A percentile compares a stretch with the other conserved stretches of the same genome.
phyloP scores from a whole-genome alignment of 1,139 yeast species.

The Pichia sp. region DNA sequence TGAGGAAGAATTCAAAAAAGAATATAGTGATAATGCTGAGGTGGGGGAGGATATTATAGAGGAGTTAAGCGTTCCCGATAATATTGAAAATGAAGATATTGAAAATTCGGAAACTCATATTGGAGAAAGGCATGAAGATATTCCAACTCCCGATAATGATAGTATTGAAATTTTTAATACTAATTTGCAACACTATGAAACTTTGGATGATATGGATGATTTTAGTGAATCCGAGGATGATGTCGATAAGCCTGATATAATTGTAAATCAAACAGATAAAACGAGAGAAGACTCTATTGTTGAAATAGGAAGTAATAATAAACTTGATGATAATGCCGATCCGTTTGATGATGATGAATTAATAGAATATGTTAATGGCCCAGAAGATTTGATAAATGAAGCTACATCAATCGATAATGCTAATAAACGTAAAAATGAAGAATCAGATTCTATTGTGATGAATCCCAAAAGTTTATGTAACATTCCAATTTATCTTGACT shows the following conservation, averaged over 20 bases:
- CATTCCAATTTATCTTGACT: conserved; percentile 25
- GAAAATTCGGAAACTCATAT: too few species aligned
- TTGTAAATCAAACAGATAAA: background rate
- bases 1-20: conserved; percentile 1
- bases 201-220: conserved; percentile 1
- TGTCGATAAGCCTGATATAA: conserved; percentile 1
- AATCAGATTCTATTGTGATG: background rate
- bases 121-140: too few species aligned
- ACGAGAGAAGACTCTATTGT: background rate
- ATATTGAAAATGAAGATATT: background rate
- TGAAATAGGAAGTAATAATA: background rate
- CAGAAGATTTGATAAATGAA: too few species aligned
- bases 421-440: background rate
- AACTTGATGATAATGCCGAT: background rate
- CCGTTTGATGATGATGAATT: conserved; percentile 8
- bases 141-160: too few species aligned
- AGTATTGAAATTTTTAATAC: too few species aligned
- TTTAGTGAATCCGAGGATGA: conserved; percentile 9
- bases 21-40: background rate
- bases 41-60: background rate
- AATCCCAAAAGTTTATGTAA: conserved; percentile 2
- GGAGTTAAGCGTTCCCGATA: background rate
- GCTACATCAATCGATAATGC: too few species aligned
- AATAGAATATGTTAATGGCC: conserved; percentile 5
- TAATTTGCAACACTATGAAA: too few species aligned